Evolutionary conservation across 345 rosid species (phyloP), one percentile per base, ranked within the genome.

Genomic region (Garcia nutans): DNA sequence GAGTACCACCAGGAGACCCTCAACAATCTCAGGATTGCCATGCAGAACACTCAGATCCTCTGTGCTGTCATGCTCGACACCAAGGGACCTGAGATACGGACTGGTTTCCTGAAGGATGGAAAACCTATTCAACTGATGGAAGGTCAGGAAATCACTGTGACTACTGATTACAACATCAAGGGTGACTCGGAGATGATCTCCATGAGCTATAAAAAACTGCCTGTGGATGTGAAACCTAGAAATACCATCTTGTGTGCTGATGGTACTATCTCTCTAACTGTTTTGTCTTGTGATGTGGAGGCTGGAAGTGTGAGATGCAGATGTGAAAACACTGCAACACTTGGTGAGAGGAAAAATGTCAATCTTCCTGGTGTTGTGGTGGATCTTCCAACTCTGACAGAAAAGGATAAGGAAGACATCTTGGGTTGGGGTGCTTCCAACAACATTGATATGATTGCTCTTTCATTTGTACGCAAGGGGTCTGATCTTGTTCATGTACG

Each of bases 331-430:
- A 79, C 95, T 12, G 92, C 97, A 0, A 86, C 85, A 89, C 84
- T 93, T n/a, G 97, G 98, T 24, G 98, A 93, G 83, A 85, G 98
- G 65, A 93, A 93, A 80, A 93, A 93, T 65, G 98, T 93, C 76
- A 91, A 93, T 84, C 95, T 93, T 60, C 98, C 98, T 2, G 98
- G 96, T 76, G 92, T 93, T 41, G 95, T 91, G 24, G 98, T 91
- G 64, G 98, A 93, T 82, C 93, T 93, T 68, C 98, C 98, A 5
- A 93, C 95, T 2, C 84, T 93, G 70, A 91, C 98, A 0, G 95
- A 93, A 45, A 93, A 93, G 82, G 98, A 93, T 78, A 86, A 89
- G 81, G 97, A 91, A 67, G 98, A 93, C 81, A 93, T 91, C 82
- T 81, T 93, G 28, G 77, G 52, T 22, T 93, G 98, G 97, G 98